A percentile compares a stretch with the other conserved stretches of the same genome.
Conservation (phyloP, 2,329 filamentous ascomycete species). For the Cladosporium sp. region DNA sequence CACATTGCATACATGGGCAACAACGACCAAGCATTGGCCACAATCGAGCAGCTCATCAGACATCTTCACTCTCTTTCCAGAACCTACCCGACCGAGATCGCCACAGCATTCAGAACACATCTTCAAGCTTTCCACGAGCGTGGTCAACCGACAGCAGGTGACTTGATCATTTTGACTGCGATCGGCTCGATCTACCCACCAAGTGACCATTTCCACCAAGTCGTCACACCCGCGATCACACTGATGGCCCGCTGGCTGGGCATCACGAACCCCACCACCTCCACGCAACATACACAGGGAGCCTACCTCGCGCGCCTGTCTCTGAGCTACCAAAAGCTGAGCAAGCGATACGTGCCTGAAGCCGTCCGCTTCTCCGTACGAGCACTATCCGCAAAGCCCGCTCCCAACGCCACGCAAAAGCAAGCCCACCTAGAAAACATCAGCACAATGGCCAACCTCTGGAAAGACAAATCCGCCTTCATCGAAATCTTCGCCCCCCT, state of each 20-base stretch:
- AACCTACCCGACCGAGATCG: conserved; percentile 73
- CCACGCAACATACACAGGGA: conserved; percentile 66
- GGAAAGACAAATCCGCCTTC: conserved; percentile 70
- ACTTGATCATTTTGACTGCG: conserved; percentile 78
- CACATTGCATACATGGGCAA: conserved; percentile 58
- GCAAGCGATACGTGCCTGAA: conserved; percentile 87
- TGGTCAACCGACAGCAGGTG: conserved; percentile 58
- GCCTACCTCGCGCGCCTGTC: conserved; percentile 74
- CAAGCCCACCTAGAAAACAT: conserved; percentile 62
- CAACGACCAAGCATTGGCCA: conserved; percentile 51
- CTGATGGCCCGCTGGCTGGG: conserved; percentile 80
- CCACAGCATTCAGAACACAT: conserved; percentile 70
- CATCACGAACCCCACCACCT: conserved; percentile 62
- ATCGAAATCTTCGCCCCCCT: conserved; percentile 69
- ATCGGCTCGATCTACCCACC: conserved; percentile 85
- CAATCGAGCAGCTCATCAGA: conserved; percentile 75
- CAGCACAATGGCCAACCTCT: conserved; percentile 65
- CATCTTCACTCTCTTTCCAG: conserved; percentile 92
- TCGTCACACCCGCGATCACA: conserved; percentile 84
- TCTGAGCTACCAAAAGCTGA: conserved; percentile 75
- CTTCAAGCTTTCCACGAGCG: conserved; percentile 55
- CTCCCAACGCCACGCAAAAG: conserved; percentile 31
- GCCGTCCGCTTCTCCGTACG: conserved; percentile 76
- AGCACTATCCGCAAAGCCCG: conserved; percentile 50
- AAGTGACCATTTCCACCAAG: conserved; percentile 94